Conservation (phyloP, 2,329 filamentous ascomycete species). For the Rhynchosporium graminicola region DNA sequence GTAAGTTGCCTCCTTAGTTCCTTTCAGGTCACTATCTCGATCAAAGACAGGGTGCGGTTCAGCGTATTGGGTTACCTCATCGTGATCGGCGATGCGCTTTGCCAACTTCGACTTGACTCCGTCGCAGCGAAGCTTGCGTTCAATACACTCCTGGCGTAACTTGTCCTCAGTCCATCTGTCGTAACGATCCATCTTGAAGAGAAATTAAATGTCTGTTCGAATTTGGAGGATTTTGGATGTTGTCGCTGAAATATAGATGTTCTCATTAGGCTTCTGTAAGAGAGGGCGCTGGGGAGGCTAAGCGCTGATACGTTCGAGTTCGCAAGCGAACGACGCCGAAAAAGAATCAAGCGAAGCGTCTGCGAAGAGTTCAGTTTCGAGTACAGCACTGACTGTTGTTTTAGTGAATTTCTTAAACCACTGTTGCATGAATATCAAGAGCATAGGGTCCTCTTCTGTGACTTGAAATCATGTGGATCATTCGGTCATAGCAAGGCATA, state of each 20-base stretch:
- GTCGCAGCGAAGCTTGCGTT: neutral
- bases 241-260: neutral
- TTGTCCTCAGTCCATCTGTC: slow-evolving; percentile 3
- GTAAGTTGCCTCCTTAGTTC: neutral
- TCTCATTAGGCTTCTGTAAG: neutral
- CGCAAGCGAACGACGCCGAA: neutral
- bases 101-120: neutral
- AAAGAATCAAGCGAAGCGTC: neutral
- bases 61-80: neutral
- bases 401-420: no score
- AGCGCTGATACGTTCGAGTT: neutral
- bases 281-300: neutral
- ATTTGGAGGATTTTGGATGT: neutral
- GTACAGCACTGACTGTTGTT: no score
- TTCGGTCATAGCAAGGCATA: no score
- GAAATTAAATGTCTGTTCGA: neutral
- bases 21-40: neutral
- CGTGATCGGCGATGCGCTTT: neutral
- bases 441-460: no score
- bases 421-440: no score
- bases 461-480: no score
- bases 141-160: neutral
- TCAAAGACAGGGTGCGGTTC: neutral
- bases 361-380: no score
- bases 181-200: slow-evolving; percentile 5